A percentile compares a stretch with the other conserved stretches of the same genome.
Conservation (phyloP, 371 early-diverging fungal genomes). For the Circinella umbellata region DNA sequence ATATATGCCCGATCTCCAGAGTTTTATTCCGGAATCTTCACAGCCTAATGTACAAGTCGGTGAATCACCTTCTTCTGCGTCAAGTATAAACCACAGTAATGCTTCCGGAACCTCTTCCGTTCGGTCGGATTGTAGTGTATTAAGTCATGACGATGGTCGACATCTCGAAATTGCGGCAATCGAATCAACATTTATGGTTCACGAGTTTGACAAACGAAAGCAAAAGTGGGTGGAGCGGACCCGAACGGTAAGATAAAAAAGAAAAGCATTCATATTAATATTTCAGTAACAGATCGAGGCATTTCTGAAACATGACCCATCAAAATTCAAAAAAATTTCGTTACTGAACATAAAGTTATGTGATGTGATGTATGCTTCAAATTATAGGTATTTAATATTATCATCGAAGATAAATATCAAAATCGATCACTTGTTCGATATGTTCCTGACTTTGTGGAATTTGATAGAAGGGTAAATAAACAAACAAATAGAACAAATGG, state of each 20-base stretch:
- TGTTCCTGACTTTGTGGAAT: slow-evolving; percentile 62
- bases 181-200: slow-evolving; percentile 30
- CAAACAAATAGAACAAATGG: background rate
- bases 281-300: slow-evolving; percentile 8
- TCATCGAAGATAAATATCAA: slow-evolving; percentile 43
- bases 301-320: slow-evolving; percentile 12
- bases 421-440: slow-evolving; percentile 50
- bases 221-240: slow-evolving; percentile 15
- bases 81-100: background rate
- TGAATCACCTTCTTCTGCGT: background rate
- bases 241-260: slow-evolving; percentile 1
- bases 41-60: background rate
- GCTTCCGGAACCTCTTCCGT: slow-evolving; percentile 10
- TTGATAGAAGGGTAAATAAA: slow-evolving; percentile 43
- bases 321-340: background rate
- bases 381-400: slow-evolving; percentile 47
- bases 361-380: background rate
- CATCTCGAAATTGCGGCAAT: slow-evolving; percentile 35
- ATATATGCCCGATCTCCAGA: slow-evolving; percentile 7
- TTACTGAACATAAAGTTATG: background rate
- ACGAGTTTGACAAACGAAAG: slow-evolving; percentile 17
- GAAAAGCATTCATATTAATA: background rate
- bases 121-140: slow-evolving; percentile 16
- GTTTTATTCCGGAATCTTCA: background rate
- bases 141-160: slow-evolving; percentile 22